These are phyloP conservation scores for Hydnomerulius pinastri DNA, from an alignment of 768 basidiomycete species.

Conservation along the genomic window DNA sequence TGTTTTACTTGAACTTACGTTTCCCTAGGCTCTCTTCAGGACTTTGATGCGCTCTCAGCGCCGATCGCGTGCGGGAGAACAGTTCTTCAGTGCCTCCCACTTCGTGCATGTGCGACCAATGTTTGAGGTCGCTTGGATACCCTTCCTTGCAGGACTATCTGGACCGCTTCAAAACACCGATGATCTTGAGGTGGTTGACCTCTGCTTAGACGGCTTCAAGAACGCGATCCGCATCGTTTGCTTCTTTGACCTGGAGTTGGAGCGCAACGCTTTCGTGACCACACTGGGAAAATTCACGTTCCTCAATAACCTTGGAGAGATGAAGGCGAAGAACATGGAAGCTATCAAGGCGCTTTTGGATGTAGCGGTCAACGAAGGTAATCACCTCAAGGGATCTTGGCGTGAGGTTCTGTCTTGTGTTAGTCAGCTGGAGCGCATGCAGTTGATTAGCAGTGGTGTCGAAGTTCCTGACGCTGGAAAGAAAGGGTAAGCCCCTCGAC, in stretches of 20 bases:
- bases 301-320: constrained; percentile 95
- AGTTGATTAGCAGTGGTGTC: constrained; percentile 88
- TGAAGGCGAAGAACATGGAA: constrained; percentile 99
- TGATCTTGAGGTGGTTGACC: constrained; percentile 87
- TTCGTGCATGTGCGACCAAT: constrained; percentile 96
- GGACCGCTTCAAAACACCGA: constrained; percentile 94
- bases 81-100: constrained; percentile 96
- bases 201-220: constrained; percentile 95
- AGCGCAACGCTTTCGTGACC: constrained; percentile 98
- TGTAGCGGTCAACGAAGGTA: constrained; percentile 95
- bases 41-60: constrained; percentile 91
- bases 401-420: constrained; percentile 95
- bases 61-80: constrained; percentile 76
- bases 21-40: constrained; percentile 77
- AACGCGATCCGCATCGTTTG: constrained; percentile 96
- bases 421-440: constrained; percentile 98
- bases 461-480: constrained; percentile 79
- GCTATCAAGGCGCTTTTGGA: constrained; percentile 95
- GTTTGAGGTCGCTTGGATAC: constrained; percentile 99
- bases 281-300: constrained; percentile 97
- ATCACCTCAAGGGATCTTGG: constrained; percentile 95
- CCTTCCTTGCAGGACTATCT: constrained; percentile 93
- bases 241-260: constrained; percentile 95
- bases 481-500: constrained; percentile 63
- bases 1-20: constrained; percentile 11